phyloP scores from a whole-genome alignment of 2,329 filamentous ascomycete genomes.

The Lasiodiplodia sp. region DNA sequence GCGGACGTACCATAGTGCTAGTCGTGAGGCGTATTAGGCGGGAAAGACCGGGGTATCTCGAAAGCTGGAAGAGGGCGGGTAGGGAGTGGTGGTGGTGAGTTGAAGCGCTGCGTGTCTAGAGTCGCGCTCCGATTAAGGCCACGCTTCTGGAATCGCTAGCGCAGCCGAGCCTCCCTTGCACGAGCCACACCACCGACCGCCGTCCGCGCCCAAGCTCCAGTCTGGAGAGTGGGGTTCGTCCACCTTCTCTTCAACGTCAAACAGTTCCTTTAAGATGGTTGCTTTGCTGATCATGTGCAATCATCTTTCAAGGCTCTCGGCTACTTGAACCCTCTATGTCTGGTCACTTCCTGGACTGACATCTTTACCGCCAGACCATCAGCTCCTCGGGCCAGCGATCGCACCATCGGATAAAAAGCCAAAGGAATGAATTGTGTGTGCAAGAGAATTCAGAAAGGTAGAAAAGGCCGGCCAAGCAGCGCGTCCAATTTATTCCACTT shows the following conservation, averaged over 20 bases:
- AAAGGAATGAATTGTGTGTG: background rate
- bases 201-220: background rate
- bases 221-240: slow-evolving; percentile 5
- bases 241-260: background rate
- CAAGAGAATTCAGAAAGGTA: background rate
- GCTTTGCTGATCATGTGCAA: too few species aligned
- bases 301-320: background rate
- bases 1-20: slow-evolving; percentile 17
- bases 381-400: background rate
- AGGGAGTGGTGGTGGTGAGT: slow-evolving; percentile 25
- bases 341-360: background rate
- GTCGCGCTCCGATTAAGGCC: slow-evolving; percentile 24
- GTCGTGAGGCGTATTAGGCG: slow-evolving; percentile 12
- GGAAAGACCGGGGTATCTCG: slow-evolving; percentile 20
- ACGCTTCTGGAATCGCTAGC: slow-evolving; percentile 30
- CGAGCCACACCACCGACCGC: slow-evolving; percentile 10
- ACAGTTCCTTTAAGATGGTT: background rate
- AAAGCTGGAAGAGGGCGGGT: slow-evolving; percentile 8
- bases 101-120: slow-evolving; percentile 22
- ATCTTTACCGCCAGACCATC: background rate
- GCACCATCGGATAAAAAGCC: background rate
- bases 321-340: background rate
- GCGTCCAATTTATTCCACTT: background rate
- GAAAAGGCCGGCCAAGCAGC: background rate
- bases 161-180: slow-evolving; percentile 6